Evolutionary conservation across 805 yeast species (phyloP).

Genomic region (Candida tibetensis): DNA sequence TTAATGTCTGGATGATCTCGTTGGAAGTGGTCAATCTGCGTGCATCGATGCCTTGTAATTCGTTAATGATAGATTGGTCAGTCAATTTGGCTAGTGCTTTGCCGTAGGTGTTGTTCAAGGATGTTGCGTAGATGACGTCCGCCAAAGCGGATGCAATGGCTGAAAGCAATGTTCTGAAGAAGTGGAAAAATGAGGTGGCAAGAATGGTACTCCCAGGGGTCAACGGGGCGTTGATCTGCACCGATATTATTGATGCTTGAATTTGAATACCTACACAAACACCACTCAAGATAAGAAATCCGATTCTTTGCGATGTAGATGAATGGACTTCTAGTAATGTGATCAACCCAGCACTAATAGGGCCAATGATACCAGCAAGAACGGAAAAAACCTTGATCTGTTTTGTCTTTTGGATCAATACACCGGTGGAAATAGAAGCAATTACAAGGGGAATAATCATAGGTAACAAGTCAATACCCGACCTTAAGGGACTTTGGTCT

Average conservation of each 20-base stretch:
- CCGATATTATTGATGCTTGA: conserved; percentile 44
- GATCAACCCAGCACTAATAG: conserved; percentile 46
- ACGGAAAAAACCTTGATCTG: conserved; percentile 42
- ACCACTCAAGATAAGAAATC: conserved; percentile 47
- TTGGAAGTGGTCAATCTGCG: conserved; percentile 14
- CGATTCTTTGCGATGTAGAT: conserved; percentile 34
- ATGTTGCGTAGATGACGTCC: conserved; percentile 36
- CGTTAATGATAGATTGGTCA: conserved; percentile 14
- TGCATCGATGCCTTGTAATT: conserved; percentile 16
- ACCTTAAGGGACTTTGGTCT: conserved; percentile 38
- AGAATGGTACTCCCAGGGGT: conserved; percentile 46
- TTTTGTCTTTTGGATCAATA: conserved; percentile 35
- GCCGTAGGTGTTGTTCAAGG: conserved; percentile 15
- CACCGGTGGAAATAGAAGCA: conserved; percentile 37
- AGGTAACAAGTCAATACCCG: conserved; percentile 48
- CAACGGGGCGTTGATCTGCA: conserved; percentile 52
- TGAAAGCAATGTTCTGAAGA: conserved; percentile 46
- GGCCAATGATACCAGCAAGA: conserved; percentile 31
- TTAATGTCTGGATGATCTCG: conserved; percentile 13
- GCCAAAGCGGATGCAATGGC: conserved; percentile 43
- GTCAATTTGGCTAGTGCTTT: conserved; percentile 5
- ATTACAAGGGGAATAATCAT: conserved; percentile 38
- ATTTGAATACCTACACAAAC: conserved; percentile 45
- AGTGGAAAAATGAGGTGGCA: conserved; percentile 45
- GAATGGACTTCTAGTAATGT: conserved; percentile 40